These are phyloP conservation scores for Apiospora aurea DNA, from an alignment of 2,329 filamentous ascomycete species.

Conservation along the genomic window DNA sequence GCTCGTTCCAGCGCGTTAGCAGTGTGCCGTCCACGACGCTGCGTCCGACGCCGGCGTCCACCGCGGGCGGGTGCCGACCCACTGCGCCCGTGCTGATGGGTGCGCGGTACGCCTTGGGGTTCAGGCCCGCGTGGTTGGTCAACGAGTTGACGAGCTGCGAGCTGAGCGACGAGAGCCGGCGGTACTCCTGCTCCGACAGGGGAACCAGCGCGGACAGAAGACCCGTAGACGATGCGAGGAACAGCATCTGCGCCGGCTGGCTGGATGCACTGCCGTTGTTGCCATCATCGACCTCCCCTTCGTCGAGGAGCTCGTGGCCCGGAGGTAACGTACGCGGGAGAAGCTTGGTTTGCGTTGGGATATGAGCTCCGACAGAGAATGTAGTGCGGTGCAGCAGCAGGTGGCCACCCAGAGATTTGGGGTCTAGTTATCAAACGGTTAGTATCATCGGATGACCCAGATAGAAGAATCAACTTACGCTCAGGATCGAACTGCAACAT, in stretches of 20 bases:
- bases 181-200: conserved; percentile 80
- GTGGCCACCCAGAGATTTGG: conserved; percentile 89
- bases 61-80: conserved; percentile 53
- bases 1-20: conserved; percentile 76
- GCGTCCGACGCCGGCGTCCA: conserved; percentile 66
- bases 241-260: conserved; percentile 55
- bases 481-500: conserved; percentile 95
- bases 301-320: conserved; percentile 41
- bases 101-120: conserved; percentile 79
- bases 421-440: conserved; percentile 64
- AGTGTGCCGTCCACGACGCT: conserved; percentile 82
- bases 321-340: conserved; percentile 70
- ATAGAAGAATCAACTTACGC: conserved; percentile 61
- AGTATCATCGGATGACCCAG: conserved; percentile 28
- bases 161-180: conserved; percentile 81
- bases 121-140: conserved; percentile 79
- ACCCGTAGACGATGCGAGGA: conserved; percentile 79
- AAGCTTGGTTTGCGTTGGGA: conserved; percentile 76
- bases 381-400: conserved; percentile 85
- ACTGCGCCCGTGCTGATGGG: conserved; percentile 55
- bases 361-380: conserved; percentile 84
- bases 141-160: conserved; percentile 80
- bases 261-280: conserved; percentile 38
- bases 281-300: conserved; percentile 34
- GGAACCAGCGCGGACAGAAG: conserved; percentile 79